phyloP scores from a whole-genome alignment of 495 filamentous ascomycete genomes.

The Daldinia grandis region DNA sequence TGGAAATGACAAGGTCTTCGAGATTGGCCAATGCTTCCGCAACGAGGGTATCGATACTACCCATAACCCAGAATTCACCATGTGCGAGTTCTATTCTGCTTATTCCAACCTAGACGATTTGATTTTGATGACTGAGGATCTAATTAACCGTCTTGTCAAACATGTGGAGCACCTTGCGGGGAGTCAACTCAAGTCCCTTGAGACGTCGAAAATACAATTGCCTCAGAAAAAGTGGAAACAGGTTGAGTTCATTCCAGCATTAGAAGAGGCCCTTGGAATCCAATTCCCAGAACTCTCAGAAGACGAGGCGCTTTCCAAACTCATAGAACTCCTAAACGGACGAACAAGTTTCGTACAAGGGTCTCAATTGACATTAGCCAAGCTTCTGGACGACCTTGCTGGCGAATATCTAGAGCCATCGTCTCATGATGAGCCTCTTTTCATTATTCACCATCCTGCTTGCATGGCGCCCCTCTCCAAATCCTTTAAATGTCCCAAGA shows the following conservation, averaged over 20 bases:
- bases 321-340: slow-evolving; percentile 64
- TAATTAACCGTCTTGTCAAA: slow-evolving; percentile 67
- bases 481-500: slow-evolving; percentile 70
- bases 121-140: slow-evolving; percentile 73
- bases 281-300: slow-evolving; percentile 73
- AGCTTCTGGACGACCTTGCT: slow-evolving; percentile 86
- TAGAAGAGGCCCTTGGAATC: slow-evolving; percentile 71
- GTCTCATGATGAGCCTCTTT: slow-evolving; percentile 74
- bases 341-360: slow-evolving; percentile 62
- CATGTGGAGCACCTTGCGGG: slow-evolving; percentile 61
- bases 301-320: slow-evolving; percentile 61
- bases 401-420: slow-evolving; percentile 74
- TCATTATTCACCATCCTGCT: slow-evolving; percentile 90
- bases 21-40: slow-evolving; percentile 91
- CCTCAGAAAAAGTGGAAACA: slow-evolving; percentile 60
- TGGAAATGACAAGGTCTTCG: slow-evolving; percentile 88
- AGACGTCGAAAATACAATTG: slow-evolving; percentile 55
- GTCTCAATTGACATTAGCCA: slow-evolving; percentile 69
- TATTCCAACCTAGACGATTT: slow-evolving; percentile 82
- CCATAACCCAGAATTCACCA: slow-evolving; percentile 97
- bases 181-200: slow-evolving; percentile 56
- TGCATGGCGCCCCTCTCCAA: slow-evolving; percentile 93
- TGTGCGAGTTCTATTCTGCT: slow-evolving; percentile 93
- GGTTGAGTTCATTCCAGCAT: slow-evolving; percentile 82
- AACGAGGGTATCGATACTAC: slow-evolving; percentile 95